These are phyloP conservation scores for Tetrastigma voinierianum DNA, from an alignment of 164 flowering plant genomes.

Conservation along the genomic window DNA sequence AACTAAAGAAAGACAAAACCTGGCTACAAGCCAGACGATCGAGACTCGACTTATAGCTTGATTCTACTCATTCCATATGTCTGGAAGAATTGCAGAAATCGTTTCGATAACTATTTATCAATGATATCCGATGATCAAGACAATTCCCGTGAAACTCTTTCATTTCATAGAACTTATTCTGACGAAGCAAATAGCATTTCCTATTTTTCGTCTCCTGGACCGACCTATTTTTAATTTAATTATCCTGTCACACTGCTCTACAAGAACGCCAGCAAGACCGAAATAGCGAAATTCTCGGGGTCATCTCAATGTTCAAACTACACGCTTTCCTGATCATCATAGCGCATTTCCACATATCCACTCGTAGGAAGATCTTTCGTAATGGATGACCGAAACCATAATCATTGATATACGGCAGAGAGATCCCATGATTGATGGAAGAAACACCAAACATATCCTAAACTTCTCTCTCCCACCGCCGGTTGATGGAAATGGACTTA, in stretches of 20 bases:
- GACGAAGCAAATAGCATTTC: background rate
- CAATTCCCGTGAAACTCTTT: no score
- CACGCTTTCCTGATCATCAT: no score
- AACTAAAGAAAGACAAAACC: no score
- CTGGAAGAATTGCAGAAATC: no score
- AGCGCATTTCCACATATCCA: no score
- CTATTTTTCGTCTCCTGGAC: background rate
- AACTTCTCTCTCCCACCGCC: constrained; percentile 10
- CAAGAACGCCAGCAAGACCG: constrained; percentile 1
- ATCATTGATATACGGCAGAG: constrained; percentile 16
- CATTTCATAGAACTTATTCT: no score
- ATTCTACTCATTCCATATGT: no score
- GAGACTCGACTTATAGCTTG: no score
- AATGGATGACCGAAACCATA: constrained; percentile 14
- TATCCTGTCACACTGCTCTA: background rate
- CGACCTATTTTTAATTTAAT: background rate
- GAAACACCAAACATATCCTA: constrained; percentile 12
- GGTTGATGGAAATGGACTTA: constrained; percentile 1
- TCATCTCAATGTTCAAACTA: no score
- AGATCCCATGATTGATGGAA: constrained; percentile 12
- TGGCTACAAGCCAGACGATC: no score
- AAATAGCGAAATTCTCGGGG: constrained; percentile 11
- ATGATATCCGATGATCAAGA: no score
- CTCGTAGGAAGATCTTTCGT: constrained; percentile 20
- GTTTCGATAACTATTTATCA: no score